Conservation (phyloP, 2,329 filamentous ascomycete genomes). For the Venturia carpophila region DNA sequence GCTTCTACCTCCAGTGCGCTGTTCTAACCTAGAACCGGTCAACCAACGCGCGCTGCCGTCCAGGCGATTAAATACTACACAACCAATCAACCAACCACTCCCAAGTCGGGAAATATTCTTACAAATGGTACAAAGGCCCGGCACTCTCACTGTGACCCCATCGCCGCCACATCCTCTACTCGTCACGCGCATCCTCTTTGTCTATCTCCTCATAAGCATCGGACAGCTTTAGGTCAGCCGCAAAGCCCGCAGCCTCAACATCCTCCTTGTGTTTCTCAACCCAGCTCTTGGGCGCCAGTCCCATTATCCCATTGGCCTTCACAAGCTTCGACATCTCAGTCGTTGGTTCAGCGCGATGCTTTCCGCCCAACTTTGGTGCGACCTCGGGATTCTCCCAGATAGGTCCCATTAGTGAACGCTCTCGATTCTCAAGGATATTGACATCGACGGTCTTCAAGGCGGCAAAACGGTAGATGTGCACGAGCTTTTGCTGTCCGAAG, state of each 20-base stretch:
- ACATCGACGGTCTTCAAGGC: conserved; percentile 61
- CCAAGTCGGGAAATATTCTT: not conserved
- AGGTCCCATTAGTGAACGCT: conserved; percentile 20
- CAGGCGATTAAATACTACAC: not conserved
- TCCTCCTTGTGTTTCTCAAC: not conserved
- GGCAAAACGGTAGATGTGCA: conserved; percentile 63
- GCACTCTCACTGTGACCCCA: not conserved
- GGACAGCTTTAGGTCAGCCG: not conserved
- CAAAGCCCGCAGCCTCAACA: not conserved
- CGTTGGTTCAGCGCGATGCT: not conserved
- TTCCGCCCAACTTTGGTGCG: not conserved
- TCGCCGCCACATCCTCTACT: not conserved
- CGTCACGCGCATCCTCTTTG: not conserved
- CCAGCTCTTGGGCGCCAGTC: not conserved
- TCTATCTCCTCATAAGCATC: not conserved
- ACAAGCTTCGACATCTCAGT: conserved; percentile 1
- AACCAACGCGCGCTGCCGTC: not conserved
- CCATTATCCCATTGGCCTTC: not conserved
- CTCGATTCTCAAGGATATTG: conserved; percentile 39
- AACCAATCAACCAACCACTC: not conserved
- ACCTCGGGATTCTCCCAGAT: not conserved
- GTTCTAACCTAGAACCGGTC: not conserved
- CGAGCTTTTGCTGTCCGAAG: conserved; percentile 49
- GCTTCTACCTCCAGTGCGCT: not conserved
- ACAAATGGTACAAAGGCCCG: not conserved